phyloP scores from a whole-genome alignment of 768 basidiomycete species.

The Lactarius akahatsu region DNA sequence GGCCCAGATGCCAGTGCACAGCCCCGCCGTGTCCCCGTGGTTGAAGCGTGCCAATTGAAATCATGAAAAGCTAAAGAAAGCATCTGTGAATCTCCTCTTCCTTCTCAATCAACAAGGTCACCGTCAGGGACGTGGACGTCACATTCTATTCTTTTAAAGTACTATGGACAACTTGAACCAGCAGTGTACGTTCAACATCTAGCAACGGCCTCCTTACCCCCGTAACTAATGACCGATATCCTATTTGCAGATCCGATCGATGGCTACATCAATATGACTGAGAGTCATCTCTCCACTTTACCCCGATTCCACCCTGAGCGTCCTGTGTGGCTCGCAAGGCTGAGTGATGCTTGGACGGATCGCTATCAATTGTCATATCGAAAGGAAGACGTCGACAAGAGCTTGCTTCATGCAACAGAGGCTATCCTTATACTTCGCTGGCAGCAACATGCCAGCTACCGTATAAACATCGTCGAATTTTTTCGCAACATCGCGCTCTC shows the following conservation, averaged over 20 bases:
- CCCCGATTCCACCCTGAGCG: neutral
- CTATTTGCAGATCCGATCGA: neutral
- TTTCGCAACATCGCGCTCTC: neutral
- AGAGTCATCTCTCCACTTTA: neutral
- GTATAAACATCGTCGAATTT: neutral
- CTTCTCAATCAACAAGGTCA: neutral
- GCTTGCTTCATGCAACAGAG: neutral
- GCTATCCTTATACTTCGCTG: neutral
- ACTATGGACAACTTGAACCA: neutral
- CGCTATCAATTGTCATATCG: neutral
- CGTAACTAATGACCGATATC: neutral
- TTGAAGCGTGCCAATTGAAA: neutral
- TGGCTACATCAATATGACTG: neutral
- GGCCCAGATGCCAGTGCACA: no score
- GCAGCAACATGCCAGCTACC: neutral
- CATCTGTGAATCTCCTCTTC: neutral
- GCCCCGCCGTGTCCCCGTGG: no score
- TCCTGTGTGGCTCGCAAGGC: neutral
- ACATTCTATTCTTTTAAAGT: neutral
- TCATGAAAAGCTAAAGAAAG: neutral
- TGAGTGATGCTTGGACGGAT: neutral
- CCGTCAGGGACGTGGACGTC: neutral
- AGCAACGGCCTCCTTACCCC: neutral
- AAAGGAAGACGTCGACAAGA: neutral
- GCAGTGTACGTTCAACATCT: neutral